These are phyloP conservation scores for Blastobotrys persicus DNA, from an alignment of 1,139 yeast species.

Conservation along the genomic window DNA sequence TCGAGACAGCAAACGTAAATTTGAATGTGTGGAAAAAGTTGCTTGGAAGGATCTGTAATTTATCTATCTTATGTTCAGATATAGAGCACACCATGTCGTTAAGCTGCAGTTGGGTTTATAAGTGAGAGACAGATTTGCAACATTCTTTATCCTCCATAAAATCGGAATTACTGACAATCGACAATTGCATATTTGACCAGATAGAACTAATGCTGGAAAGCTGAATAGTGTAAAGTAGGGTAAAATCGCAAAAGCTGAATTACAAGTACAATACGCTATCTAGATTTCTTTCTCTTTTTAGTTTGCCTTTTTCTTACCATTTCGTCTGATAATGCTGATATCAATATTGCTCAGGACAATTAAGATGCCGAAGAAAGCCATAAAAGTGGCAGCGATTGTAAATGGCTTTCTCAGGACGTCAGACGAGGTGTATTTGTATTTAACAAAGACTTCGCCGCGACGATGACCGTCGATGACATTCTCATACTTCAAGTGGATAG, in stretches of 20 bases:
- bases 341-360: constrained; percentile 45
- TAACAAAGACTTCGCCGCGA: constrained; percentile 54
- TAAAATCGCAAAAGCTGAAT: no score
- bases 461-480: constrained; percentile 72
- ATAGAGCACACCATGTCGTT: neutral
- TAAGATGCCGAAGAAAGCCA: constrained; percentile 57
- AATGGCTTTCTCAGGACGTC: constrained; percentile 64
- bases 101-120: neutral
- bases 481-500: constrained; percentile 58
- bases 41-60: constrained; percentile 56
- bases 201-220: no score
- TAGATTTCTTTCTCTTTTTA: neutral
- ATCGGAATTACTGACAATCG: no score
- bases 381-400: constrained; percentile 61
- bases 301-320: neutral
- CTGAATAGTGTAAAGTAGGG: no score
- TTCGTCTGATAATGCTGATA: constrained; percentile 19
- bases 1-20: constrained; percentile 48
- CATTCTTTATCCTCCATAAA: no score
- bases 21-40: constrained; percentile 55
- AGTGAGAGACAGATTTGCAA: no score
- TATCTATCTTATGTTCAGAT: neutral
- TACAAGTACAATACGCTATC: constrained; percentile 7
- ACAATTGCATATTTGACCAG: no score
- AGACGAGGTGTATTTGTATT: constrained; percentile 57